Evolutionary conservation across 768 basidiomycete genomes (phyloP), one percentile per base, ranked within the genome.

Genomic region (Lepiota venenata): DNA sequence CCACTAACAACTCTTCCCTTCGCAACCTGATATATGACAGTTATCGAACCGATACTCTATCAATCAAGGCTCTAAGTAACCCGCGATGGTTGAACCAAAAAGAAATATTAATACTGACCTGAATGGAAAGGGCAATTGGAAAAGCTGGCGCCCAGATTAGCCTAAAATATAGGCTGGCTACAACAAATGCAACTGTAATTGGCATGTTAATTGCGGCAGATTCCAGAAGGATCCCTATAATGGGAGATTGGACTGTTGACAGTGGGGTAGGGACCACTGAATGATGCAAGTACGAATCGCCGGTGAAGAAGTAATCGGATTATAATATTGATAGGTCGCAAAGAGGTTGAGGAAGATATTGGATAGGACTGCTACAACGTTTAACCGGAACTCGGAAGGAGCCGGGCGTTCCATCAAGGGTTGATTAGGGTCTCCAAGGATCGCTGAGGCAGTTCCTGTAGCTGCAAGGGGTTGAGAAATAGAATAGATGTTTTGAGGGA

Each of bases 341-440:
- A n/a, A n/a, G n/a, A n/a, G n/a, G 50, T 52, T 52, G n/a, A 52
- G 40, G 18, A 37, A 3, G 32, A 43, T 22, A 29, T 52, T 52
- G 15, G 6, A 11, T 8, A 20, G 18, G 27, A 22, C 0, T 21
- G 41, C 41, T 4, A 16, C n/a, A n/a, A n/a, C n/a, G n/a, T n/a
- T n/a, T n/a, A n/a, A n/a, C n/a, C n/a, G n/a, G n/a, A n/a, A n/a
- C n/a, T n/a, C n/a, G n/a, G n/a, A n/a, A n/a, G n/a, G n/a, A n/a
- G n/a, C n/a, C n/a, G n/a, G n/a, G n/a, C 11, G 27, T 21, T n/a
- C 12, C 4, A 5, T 9, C 21, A 29, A 29, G 21, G 15, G 27
- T 9, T 32, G 4, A 8, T 12, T 46, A 2, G 21, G 45, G 45
- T n/a, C 32, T 14, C 45, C n/a, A 3, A 10, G 29, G 2, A 15